Evolutionary conservation across 2,329 filamentous ascomycete species (phyloP).

Genomic region (Domatiomyces globalis): DNA sequence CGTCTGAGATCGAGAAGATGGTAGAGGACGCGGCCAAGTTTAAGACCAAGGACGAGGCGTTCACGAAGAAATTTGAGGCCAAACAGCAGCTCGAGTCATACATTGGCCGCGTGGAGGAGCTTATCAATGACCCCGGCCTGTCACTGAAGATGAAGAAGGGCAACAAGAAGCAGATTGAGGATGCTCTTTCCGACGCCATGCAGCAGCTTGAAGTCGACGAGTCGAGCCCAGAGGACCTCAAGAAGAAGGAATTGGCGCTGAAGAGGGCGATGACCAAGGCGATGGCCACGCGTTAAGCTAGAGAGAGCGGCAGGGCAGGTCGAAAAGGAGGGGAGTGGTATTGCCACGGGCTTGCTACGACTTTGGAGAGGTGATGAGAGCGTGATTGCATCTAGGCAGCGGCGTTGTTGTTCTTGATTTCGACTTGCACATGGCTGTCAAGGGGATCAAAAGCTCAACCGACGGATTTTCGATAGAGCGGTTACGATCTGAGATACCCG

Average conservation of each 20-base stretch:
- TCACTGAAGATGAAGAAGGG: constrained; percentile 96
- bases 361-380: too few relatives aligned
- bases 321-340: neutral
- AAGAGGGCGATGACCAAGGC: constrained; percentile 98
- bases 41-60: constrained; percentile 94
- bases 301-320: too few relatives aligned
- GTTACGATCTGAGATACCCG: neutral
- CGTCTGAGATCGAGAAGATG: constrained; percentile 93
- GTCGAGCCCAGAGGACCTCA: constrained; percentile 78
- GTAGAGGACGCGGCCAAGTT: constrained; percentile 94
- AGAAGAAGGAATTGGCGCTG: constrained; percentile 98
- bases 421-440: neutral
- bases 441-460: neutral
- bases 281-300: constrained; percentile 71
- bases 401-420: neutral
- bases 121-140: constrained; percentile 89
- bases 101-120: constrained; percentile 97
- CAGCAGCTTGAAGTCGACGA: constrained; percentile 92
- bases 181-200: constrained; percentile 93
- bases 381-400: neutral
- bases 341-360: neutral
- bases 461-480: neutral
- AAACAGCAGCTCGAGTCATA: constrained; percentile 99
- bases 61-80: constrained; percentile 98
- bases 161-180: constrained; percentile 99